Base-by-base conservation (phyloP, 805 yeast genomes). In the Monosporozyma unispora region DNA sequence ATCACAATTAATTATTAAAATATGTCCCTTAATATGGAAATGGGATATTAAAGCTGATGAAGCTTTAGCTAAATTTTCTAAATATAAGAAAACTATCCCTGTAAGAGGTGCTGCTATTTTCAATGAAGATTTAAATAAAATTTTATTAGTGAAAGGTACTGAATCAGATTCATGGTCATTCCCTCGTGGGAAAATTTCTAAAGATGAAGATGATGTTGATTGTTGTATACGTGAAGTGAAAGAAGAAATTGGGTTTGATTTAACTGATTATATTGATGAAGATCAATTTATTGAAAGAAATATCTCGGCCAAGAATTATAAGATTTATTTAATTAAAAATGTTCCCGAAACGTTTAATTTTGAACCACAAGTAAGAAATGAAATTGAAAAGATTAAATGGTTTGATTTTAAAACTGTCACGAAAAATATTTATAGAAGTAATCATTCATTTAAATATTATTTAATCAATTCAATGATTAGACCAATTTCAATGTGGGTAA, bases 181-280 rank as follows among this genome's bases (percentile, higher is more conserved):
- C 61, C 99, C 99, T 5, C 75, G 96, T 64, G 99, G 99, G 5
- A 93, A 93, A 67, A 93, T 93, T 50, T 87, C 95, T 37, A 90
- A 93, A 63, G 95, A 83, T 61, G 99, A 93, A 70, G 72, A 81
- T 14, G 99, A 93, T 66, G 75, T 80, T 5, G 81, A 78, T 48
- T 95, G 99, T 70, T 97, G 98, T 4, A 68, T 87, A 12, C 78
- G 99, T 59, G 99, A 93, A 64, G 89, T 87, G 21, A 77, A 76
- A 53, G 99, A 93, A 68, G 99, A 93, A 67, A 91, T 90, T 14
- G 96, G 98, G 0, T 90, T 83, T 60, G 95, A 93, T 65, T 82
- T 87, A 46, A 67, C 82, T 1, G 80, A 79, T 16, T 77, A 75
- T 54, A 73, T 90, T 41, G 78, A 80, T 53, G 84, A 82, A 52